A percentile compares a stretch with the other conserved stretches of the same genome.
Evolutionary conservation across 148 eudicot genomes (phyloP).

Genomic region (Rhododendron griersonianum): DNA sequence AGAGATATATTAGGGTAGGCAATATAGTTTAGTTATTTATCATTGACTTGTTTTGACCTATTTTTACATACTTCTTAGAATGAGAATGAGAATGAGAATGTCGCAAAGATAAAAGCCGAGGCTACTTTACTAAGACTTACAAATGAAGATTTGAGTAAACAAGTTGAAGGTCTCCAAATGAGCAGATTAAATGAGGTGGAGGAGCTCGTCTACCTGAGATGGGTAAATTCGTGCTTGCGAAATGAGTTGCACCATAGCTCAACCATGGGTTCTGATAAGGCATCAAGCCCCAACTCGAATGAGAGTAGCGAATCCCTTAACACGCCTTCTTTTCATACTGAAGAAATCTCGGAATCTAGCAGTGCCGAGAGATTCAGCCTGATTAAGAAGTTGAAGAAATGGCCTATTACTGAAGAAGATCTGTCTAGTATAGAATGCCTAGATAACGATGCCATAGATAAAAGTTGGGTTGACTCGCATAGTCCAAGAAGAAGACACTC

Average conservation of each 20-base stretch:
- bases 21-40: background rate
- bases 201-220: constrained; percentile 72
- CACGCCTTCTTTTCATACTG: constrained; percentile 24
- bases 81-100: constrained; percentile 29
- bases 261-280: constrained; percentile 25
- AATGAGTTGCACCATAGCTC: constrained; percentile 52
- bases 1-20: background rate
- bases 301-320: constrained; percentile 26
- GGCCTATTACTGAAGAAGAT: constrained; percentile 59
- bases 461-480: constrained; percentile 23
- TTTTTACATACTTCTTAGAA: constrained; percentile 28
- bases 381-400: constrained; percentile 51
- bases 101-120: constrained; percentile 63
- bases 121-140: constrained; percentile 48
- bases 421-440: constrained; percentile 25
- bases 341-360: constrained; percentile 31
- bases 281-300: constrained; percentile 20
- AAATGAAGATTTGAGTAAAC: constrained; percentile 70
- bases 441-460: constrained; percentile 11
- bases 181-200: constrained; percentile 79
- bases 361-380: constrained; percentile 37
- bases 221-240: constrained; percentile 76
- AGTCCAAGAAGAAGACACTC: constrained; percentile 57
- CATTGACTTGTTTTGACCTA: background rate
- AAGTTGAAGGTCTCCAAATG: constrained; percentile 79